Conservation (phyloP, 257 asterid species). For the Anisodus tanguticus region DNA sequence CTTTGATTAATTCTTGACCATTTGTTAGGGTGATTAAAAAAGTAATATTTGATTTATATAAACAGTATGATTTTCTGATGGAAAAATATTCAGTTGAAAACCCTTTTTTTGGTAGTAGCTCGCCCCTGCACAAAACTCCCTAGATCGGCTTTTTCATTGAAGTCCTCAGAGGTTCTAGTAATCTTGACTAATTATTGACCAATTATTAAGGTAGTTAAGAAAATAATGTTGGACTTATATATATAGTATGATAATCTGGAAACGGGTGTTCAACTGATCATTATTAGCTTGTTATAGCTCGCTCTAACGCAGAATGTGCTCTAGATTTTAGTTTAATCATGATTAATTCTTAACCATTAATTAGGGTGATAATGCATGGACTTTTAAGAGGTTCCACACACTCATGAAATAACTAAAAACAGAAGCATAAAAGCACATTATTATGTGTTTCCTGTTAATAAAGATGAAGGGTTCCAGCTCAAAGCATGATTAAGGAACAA, state of each 20-base stretch:
- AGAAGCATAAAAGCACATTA: constrained; percentile 5
- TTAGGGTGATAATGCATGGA: constrained; percentile 7
- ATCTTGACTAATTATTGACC: neutral
- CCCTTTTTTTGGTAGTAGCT: neutral
- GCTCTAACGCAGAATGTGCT: neutral
- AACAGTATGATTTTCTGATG: neutral
- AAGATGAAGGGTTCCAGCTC: constrained; percentile 13
- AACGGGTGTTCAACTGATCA: neutral
- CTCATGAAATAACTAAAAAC: neutral
- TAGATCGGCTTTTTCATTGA: neutral
- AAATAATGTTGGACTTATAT: neutral
- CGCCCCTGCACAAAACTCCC: neutral
- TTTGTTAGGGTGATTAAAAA: neutral
- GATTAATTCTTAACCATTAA: constrained; percentile 14
- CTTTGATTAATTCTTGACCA: neutral
- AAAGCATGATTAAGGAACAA: constrained; percentile 20
- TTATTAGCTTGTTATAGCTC: neutral
- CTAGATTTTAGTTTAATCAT: neutral
- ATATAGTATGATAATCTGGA: neutral
- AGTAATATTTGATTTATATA: neutral
- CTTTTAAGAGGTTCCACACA: constrained; percentile 9
- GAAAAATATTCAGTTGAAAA: neutral
- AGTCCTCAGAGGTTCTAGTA: neutral
- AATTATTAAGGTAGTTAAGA: neutral
- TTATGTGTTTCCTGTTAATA: neutral